A percentile compares a stretch with the other conserved stretches of the same genome.
Evolutionary conservation across 129 eudicot species (phyloP).

Genomic region (Deinandra increscens): DNA sequence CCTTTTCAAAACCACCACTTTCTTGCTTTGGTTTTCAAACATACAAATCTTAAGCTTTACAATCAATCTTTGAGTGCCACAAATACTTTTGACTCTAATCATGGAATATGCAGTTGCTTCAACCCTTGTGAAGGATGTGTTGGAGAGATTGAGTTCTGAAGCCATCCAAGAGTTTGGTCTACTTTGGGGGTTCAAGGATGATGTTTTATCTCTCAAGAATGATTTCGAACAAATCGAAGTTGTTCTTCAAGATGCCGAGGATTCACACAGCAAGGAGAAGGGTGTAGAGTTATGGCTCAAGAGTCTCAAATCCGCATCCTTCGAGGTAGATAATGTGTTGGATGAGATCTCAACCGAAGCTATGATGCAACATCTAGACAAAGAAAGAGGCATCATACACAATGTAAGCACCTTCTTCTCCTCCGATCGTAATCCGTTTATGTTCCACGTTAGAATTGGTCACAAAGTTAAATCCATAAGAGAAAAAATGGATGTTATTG

Average conservation of each 20-base stretch:
- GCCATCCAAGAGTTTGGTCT: conserved; percentile 15
- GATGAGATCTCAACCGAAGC: conserved; percentile 12
- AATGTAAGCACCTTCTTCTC: conserved; percentile 17
- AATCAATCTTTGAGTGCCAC: neutral
- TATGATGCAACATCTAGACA: neutral
- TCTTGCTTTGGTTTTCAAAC: neutral
- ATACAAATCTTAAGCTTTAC: neutral
- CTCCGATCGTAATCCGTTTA: neutral
- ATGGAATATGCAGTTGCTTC: conserved; percentile 18
- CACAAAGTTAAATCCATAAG: conserved; percentile 9
- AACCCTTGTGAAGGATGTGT: conserved; percentile 16
- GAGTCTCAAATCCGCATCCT: conserved; percentile 13
- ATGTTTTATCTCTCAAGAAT: conserved; percentile 4
- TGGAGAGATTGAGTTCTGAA: neutral
- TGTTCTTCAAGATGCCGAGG: conserved; percentile 23
- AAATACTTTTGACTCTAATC: neutral
- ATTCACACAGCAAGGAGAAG: neutral
- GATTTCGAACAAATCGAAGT: conserved; percentile 11
- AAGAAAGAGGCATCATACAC: conserved; percentile 4
- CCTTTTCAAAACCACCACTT: neutral
- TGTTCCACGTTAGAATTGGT: neutral
- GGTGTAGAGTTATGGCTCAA: conserved; percentile 21
- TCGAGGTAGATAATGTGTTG: conserved; percentile 17
- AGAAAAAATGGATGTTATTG: neutral
- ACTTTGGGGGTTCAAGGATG: neutral